Base-by-base conservation (phyloP, 805 yeast species). In the Clavispora vitiphila region DNA sequence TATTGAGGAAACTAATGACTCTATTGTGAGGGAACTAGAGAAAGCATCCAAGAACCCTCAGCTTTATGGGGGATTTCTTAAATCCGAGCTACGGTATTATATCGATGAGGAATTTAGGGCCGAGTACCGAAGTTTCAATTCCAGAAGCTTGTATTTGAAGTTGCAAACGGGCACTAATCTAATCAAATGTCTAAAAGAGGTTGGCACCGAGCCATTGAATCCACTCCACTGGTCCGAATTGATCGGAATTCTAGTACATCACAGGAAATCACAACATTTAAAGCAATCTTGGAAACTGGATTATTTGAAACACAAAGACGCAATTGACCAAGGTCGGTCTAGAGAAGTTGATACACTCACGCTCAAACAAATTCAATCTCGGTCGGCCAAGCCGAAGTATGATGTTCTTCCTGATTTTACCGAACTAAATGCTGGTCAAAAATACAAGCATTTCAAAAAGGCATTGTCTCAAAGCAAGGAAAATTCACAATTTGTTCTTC, bases 261-360 rank as follows among this genome's bases (percentile, higher is more conserved):
- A 46, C 37, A 46, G 61, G 31, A 36, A 24, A 3, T 16, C 24
- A 7, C 46, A 44, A 24, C 38, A 46, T 19, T 32, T 29, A 9
- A 43, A 44, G 11, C 55, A 49, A 25, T 30, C 46, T 23, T 57
- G 65, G 62, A 38, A 50, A 14, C 44, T 41, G 8, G 51, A 55
- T 12, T 50, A 44, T 34, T 39, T 45, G 24, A 37, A 40, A 4
- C 41, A 51, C 37, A 39, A 36, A 22, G 38, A 34, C 5, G 43
- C 21, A 21, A 47, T 42, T 20, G 49, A 51, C 25, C 41, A 34
- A 22, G 40, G 41, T 11, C 41, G 41, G 9, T 25, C 39, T n/a
- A 47, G 41, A 27, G 43, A 37, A 5, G 11, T 42, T 37, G 46
- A 38, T 32, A 26, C 49, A 4, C 42, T 47, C 8, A 34, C 35